Conservation (phyloP, 805 yeast genomes). For the Saccharomycodes ludwigii region DNA sequence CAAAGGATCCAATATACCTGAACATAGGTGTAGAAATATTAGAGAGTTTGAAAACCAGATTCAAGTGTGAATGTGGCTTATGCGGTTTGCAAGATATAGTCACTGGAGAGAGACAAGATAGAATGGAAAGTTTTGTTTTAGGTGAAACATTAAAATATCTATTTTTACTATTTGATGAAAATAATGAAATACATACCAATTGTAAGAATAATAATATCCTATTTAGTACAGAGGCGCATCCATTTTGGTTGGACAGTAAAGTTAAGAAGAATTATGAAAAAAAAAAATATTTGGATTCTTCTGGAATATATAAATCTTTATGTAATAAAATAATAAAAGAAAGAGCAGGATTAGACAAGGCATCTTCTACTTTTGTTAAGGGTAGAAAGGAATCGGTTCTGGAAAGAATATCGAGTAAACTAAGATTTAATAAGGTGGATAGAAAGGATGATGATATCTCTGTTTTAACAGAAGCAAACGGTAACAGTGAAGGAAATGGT, state of each 20-base stretch:
- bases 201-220: constrained; percentile 27
- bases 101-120: constrained; percentile 49
- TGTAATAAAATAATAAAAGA: too few relatives aligned
- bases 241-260: constrained; percentile 52
- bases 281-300: constrained; percentile 11
- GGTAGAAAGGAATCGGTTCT: too few relatives aligned
- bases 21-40: constrained; percentile 61
- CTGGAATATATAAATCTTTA: too few relatives aligned
- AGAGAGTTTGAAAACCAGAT: constrained; percentile 38
- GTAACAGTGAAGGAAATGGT: too few relatives aligned
- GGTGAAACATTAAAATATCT: constrained; percentile 82
- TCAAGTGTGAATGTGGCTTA: constrained; percentile 63
- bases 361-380: too few relatives aligned
- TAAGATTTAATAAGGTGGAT: too few relatives aligned
- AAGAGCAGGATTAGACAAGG: too few relatives aligned
- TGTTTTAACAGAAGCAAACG: too few relatives aligned
- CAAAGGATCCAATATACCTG: constrained; percentile 73
- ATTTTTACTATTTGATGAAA: constrained; percentile 64
- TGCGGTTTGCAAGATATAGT: constrained; percentile 62
- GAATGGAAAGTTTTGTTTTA: constrained; percentile 87
- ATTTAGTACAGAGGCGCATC: constrained; percentile 88
- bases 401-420: too few relatives aligned
- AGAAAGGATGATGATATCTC: too few relatives aligned
- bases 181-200: constrained; percentile 39
- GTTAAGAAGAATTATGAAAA: constrained; percentile 18